A percentile compares a stretch with the other conserved stretches of the same genome.
phyloP scores from a whole-genome alignment of 495 filamentous ascomycete species.

The Neurospora terricola region DNA sequence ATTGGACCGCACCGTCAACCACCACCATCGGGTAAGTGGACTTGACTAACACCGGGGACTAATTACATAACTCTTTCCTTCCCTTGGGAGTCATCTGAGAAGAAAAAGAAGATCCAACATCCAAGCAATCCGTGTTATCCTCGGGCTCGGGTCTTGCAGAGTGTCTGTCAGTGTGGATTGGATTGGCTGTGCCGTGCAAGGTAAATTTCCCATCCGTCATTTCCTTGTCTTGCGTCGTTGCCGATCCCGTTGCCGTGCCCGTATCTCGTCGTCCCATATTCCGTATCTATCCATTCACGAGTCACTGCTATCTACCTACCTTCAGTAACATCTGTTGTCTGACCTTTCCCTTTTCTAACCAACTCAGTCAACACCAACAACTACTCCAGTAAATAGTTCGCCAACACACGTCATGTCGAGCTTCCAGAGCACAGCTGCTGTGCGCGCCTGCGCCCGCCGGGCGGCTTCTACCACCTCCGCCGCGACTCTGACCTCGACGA shows the following conservation, averaged over 20 bases:
- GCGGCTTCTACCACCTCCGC: slow-evolving; percentile 1
- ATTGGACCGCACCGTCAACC: not conserved
- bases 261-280: not conserved
- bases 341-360: not conserved
- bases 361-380: not conserved
- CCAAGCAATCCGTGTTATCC: not conserved
- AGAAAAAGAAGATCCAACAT: not conserved
- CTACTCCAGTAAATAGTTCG: not conserved
- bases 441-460: slow-evolving; percentile 12
- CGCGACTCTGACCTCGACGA: slow-evolving; percentile 2
- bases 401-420: slow-evolving; percentile 14
- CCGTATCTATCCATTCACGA: not conserved
- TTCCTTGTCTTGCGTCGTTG: not conserved
- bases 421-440: slow-evolving; percentile 10
- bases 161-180: not conserved
- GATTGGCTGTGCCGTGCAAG: not conserved
- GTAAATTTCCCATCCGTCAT: not conserved
- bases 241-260: not conserved
- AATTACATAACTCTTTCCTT: not conserved
- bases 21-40: not conserved
- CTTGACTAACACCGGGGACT: not conserved
- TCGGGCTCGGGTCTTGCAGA: not conserved
- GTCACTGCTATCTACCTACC: too few relatives aligned
- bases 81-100: not conserved
- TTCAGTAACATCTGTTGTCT: too few relatives aligned